These are phyloP conservation scores for Neopestalotiopsis rosae DNA, from an alignment of 2,329 filamentous ascomycete species.

Conservation along the genomic window DNA sequence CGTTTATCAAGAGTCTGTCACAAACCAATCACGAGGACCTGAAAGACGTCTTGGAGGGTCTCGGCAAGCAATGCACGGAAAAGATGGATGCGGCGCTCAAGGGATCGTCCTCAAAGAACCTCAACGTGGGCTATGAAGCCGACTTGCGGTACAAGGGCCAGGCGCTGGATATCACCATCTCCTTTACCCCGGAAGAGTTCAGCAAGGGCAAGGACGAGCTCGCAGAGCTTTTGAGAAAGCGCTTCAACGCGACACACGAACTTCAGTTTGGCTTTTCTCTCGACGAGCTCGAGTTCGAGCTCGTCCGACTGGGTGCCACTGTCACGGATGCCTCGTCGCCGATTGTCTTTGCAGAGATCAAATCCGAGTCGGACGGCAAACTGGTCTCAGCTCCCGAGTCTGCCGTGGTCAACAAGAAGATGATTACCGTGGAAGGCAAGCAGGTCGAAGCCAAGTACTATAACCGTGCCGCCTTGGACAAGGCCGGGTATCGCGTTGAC, in stretches of 20 bases:
- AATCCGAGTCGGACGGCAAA: conserved; percentile 19
- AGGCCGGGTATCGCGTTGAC: conserved; percentile 43
- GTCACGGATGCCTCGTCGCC: conserved; percentile 47
- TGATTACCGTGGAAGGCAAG: conserved; percentile 45
- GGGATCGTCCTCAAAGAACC: conserved; percentile 31
- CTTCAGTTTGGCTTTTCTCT: conserved; percentile 52
- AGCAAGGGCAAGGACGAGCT: conserved; percentile 33
- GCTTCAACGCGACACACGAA: conserved; percentile 47
- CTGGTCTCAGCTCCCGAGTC: conserved; percentile 34
- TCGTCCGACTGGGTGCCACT: conserved; percentile 51
- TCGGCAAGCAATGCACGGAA: conserved; percentile 42
- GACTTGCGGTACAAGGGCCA: conserved; percentile 56
- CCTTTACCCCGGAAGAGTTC: conserved; percentile 41
- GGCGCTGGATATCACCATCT: conserved; percentile 42
- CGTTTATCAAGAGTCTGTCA: conserved; percentile 48
- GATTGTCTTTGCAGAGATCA: conserved; percentile 41
- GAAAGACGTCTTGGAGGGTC: conserved; percentile 33
- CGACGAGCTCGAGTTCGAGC: conserved; percentile 48
- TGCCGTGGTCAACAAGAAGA: conserved; percentile 43
- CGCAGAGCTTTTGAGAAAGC: conserved; percentile 38
- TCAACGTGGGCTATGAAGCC: conserved; percentile 44
- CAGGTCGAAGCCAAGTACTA: conserved; percentile 47
- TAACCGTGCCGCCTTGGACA: conserved; percentile 46
- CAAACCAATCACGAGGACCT: conserved; percentile 41
- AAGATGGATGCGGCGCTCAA: conserved; percentile 44